Conservation (phyloP, 2,329 filamentous ascomycete species). For the Arthrobotrys entomopaga region DNA sequence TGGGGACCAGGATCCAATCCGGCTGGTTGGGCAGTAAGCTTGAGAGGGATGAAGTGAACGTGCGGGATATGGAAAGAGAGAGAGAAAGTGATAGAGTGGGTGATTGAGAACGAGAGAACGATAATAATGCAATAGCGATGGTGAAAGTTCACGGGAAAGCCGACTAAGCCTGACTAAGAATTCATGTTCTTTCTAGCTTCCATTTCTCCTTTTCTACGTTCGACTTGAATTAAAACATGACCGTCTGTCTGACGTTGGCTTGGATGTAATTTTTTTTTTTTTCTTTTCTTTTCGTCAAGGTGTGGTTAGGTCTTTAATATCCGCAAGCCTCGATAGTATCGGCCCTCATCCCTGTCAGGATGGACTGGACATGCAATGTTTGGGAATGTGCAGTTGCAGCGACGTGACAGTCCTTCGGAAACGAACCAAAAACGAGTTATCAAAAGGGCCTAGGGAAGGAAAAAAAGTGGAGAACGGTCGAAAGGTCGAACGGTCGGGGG, state of each 20-base stretch:
- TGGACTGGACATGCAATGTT: background rate
- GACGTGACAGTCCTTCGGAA: slow-evolving; percentile 40
- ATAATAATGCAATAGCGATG: slow-evolving; percentile 7
- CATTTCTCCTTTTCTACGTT: slow-evolving; percentile 35
- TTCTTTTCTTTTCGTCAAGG: background rate
- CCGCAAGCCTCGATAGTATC: slow-evolving; percentile 48
- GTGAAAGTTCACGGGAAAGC: slow-evolving; percentile 1
- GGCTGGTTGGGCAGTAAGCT: slow-evolving; percentile 5
- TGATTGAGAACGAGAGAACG: slow-evolving; percentile 9
- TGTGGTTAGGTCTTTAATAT: slow-evolving; percentile 31
- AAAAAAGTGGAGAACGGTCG: slow-evolving; percentile 40
- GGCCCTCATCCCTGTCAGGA: background rate
- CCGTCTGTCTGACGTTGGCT: slow-evolving; percentile 47
- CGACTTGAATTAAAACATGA: slow-evolving; percentile 15
- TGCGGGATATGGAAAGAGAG: background rate
- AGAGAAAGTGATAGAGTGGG: background rate
- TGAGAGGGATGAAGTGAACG: background rate
- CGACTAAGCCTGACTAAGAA: background rate
- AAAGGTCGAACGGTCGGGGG: slow-evolving; percentile 8
- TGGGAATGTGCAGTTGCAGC: slow-evolving; percentile 29
- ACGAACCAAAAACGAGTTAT: slow-evolving; percentile 6
- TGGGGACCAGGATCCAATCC: background rate
- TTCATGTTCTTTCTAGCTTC: background rate
- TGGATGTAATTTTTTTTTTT: no score
- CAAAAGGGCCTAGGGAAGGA: no score